Evolutionary conservation across 768 basidiomycete genomes (phyloP), one percentile per base, ranked within the genome.

Genomic region (Russula olivacea): DNA sequence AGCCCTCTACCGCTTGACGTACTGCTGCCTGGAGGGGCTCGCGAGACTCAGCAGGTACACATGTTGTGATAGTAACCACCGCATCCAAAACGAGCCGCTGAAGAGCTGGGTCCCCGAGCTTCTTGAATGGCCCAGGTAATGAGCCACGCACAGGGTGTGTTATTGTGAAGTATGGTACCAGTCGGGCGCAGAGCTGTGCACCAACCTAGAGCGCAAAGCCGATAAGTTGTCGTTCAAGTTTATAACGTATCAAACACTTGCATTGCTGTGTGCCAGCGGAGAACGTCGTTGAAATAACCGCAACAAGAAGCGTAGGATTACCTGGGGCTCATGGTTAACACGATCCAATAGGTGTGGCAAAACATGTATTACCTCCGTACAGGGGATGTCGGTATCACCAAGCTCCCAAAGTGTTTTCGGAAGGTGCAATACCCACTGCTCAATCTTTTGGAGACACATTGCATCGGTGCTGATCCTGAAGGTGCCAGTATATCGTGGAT

Each of bases 371-470:
- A 89, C 92, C 81, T 90, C 84, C 0, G 86, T 85, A 4, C 80
- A 75, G 1, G 72, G 67, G 19, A 80, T 71, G 70, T 91, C 82
- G 58, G 73, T 81, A 11, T 73, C 74, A 3, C 88, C 87, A 11
- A 89, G 73, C 72, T 98, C 94, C 95, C 95, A 98, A 4, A 98
- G 76, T 7, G 80, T 79, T 73, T 84, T 87, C 0, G 94, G 92
- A 49, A 97, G 79, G 66, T 88, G 84, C 30, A 80, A 72, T 19
- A 93, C 66, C 93, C 94, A 97, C 23, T 80, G 80, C 55, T 78
- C 74, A 43, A 87, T 73, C 56, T 74, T 77, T 36, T 60, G 68
- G 28, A 64, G 68, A 47, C 70, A 71, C 4, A 63, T 67, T 61
- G 66, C 71, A 64, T 59, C 68, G 10, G 68, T 61, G 38, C 72